Base-by-base conservation (phyloP, 208 protist species). In the Crithidia bombi region DNA sequence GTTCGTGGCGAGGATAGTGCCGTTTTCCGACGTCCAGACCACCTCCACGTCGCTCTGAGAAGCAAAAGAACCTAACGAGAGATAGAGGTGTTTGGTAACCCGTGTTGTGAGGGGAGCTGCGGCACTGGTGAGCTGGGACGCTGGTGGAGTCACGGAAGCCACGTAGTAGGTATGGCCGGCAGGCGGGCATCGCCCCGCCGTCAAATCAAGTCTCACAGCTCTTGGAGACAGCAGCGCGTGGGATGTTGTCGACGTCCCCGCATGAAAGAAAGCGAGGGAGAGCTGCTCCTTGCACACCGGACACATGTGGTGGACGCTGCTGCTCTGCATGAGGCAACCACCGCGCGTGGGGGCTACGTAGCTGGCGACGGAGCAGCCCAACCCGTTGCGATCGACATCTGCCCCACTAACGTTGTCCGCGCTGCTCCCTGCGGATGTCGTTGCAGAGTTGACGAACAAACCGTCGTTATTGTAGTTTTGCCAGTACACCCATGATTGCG, bases 301-400 rank as follows among this genome's bases (percentile, higher is more conserved):
- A 71, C 87, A 93, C 80, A 93, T 79, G 12, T 19, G 19, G 21
- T 72, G 76, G 15, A 78, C 14, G 30, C 73, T 78, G 61, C 73
- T 79, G 63, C 75, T 83, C 14, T 73, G 73, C 84, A 93, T 86
- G 28, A 93, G 63, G 47, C 87, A 93, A 47, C 43, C 39, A 51
- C 75, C 44, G 19, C 47, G 30, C 3, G 81, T 84, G 2, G 82
- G 84, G 36, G 78, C 49, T 28, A 75, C 59, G 63, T 82, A 90
- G 56, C 90, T 87, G 26, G 70, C 66, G 44, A 90, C 87, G 51
- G 75, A 79, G 70, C 87, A 93, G 23, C 79, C 79, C 21, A 26
- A 0, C 17, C 51, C 33, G 21, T 56, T 39, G 32, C 19, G 47
- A 25, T 52, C 25, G 7, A 52, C 5, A 2, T 10, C 6, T n/a